Evolutionary conservation across 495 filamentous ascomycete genomes (phyloP).

Genomic region (Penicillium macrosclerotiorum): DNA sequence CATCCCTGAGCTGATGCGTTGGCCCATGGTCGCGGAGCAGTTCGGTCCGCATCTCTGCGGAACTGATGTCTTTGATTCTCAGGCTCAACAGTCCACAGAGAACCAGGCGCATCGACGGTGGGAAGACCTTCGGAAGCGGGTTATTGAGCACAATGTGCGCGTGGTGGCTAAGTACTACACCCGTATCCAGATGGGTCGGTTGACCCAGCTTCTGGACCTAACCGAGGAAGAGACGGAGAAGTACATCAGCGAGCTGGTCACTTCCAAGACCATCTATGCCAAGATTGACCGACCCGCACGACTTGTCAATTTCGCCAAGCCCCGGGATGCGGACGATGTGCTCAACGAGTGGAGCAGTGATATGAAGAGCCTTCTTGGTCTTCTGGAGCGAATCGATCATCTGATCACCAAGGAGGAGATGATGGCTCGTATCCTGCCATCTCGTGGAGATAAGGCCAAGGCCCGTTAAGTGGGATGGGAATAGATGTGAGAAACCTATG

Average conservation of each 20-base stretch:
- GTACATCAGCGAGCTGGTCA: conserved; percentile 94
- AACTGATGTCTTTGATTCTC: conserved; percentile 78
- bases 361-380: conserved; percentile 93
- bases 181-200: conserved; percentile 83
- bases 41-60: conserved; percentile 86
- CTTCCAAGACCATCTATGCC: conserved; percentile 93
- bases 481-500: conserved; percentile 15
- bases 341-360: conserved; percentile 98
- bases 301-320: conserved; percentile 89
- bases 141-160: conserved; percentile 98
- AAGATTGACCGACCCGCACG: conserved; percentile 94
- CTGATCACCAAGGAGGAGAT: conserved; percentile 99
- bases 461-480: conserved; percentile 30
- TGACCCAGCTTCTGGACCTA: conserved; percentile 87
- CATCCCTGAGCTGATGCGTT: conserved; percentile 94
- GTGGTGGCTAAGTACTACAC: conserved; percentile 99
- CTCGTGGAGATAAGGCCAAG: conserved; percentile 55
- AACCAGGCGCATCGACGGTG: conserved; percentile 78
- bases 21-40: conserved; percentile 83
- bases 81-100: conserved; percentile 60
- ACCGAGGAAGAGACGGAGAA: conserved; percentile 95
- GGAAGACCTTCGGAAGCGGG: conserved; percentile 92
- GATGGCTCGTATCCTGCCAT: conserved; percentile 93
- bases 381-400: conserved; percentile 94
- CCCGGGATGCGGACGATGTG: conserved; percentile 92